Evolutionary conservation across 768 basidiomycete species (phyloP).

Genomic region (Myochromella boudieri): DNA sequence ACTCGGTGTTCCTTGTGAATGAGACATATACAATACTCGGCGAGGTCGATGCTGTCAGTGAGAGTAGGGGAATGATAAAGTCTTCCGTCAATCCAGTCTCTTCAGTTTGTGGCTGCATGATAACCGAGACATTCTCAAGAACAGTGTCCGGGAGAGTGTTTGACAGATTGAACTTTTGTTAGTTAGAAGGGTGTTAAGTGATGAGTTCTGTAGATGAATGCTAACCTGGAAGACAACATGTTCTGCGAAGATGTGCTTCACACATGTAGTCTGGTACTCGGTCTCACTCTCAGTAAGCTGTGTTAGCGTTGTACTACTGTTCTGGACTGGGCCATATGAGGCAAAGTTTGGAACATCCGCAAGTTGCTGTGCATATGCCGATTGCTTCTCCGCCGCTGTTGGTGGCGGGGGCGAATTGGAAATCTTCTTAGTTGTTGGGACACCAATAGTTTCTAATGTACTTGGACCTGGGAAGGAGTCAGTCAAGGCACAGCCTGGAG

Average conservation of each 20-base stretch:
- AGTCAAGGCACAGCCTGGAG: slow-evolving; percentile 5
- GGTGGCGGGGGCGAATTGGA: slow-evolving; percentile 67
- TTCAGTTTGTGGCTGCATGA: slow-evolving; percentile 81
- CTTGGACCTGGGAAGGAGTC: slow-evolving; percentile 64
- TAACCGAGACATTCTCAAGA: slow-evolving; percentile 89
- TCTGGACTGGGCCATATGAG: slow-evolving; percentile 82
- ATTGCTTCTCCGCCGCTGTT: slow-evolving; percentile 86
- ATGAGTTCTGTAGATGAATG: neutral
- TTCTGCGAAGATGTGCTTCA: slow-evolving; percentile 95
- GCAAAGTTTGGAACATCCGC: slow-evolving; percentile 84
- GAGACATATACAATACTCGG: slow-evolving; percentile 92
- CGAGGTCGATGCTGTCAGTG: slow-evolving; percentile 66
- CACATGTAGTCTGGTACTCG: slow-evolving; percentile 94
- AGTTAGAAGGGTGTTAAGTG: neutral
- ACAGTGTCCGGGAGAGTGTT: slow-evolving; percentile 97
- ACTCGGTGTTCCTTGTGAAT: slow-evolving; percentile 82
- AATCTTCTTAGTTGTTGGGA: slow-evolving; percentile 58
- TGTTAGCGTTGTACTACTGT: slow-evolving; percentile 75
- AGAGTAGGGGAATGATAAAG: slow-evolving; percentile 85
- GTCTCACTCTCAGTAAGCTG: slow-evolving; percentile 96
- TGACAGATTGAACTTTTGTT: slow-evolving; percentile 88
- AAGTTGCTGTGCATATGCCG: slow-evolving; percentile 84
- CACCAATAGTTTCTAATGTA: slow-evolving; percentile 81
- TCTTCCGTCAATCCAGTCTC: slow-evolving; percentile 84
- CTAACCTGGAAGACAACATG: slow-evolving; percentile 95